A percentile compares a stretch with the other conserved stretches of the same genome.
These are phyloP conservation scores for Globisporangium perplexum DNA, from an alignment of 352 stramenopile genomes.

Conservation along the genomic window DNA sequence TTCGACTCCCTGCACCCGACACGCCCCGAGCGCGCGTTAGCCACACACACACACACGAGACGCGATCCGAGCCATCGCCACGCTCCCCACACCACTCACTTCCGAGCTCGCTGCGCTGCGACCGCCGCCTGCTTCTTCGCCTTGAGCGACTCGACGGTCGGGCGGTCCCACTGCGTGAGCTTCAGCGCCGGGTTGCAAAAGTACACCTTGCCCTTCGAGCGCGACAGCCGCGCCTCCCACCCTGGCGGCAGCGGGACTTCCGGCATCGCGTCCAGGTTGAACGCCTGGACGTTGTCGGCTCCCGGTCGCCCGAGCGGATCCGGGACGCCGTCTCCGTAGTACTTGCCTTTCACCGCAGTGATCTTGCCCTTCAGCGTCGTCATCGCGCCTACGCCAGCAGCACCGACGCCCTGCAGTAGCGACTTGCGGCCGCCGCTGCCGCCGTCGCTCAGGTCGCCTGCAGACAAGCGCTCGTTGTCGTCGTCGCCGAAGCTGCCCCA, in stretches of 20 bases:
- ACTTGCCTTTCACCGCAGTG: slow-evolving; percentile 76
- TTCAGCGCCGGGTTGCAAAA: slow-evolving; percentile 74
- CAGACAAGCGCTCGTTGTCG: slow-evolving; percentile 42
- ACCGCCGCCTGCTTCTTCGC: slow-evolving; percentile 46
- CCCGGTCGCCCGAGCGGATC: slow-evolving; percentile 8
- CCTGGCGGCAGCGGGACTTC: slow-evolving; percentile 53
- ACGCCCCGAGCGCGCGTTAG: no score
- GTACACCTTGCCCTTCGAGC: slow-evolving; percentile 84
- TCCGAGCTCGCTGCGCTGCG: slow-evolving; percentile 31
- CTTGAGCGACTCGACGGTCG: slow-evolving; percentile 55
- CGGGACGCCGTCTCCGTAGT: slow-evolving; percentile 33
- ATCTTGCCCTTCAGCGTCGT: slow-evolving; percentile 67
- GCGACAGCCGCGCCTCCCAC: slow-evolving; percentile 74
- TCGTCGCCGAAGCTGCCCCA: slow-evolving; percentile 47
- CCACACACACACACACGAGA: not conserved
- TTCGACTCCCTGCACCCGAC: slow-evolving; percentile 17
- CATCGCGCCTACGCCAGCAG: slow-evolving; percentile 52
- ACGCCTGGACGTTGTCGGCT: slow-evolving; percentile 26
- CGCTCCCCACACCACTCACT: no score
- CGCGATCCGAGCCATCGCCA: not conserved
- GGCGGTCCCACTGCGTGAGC: slow-evolving; percentile 83
- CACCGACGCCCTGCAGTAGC: slow-evolving; percentile 61
- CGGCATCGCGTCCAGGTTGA: slow-evolving; percentile 64
- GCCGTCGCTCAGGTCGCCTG: slow-evolving; percentile 35
- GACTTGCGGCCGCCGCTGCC: slow-evolving; percentile 36